phyloP scores from a whole-genome alignment of 495 filamentous ascomycete species.

The Hypoxylon lienhwacheense region DNA sequence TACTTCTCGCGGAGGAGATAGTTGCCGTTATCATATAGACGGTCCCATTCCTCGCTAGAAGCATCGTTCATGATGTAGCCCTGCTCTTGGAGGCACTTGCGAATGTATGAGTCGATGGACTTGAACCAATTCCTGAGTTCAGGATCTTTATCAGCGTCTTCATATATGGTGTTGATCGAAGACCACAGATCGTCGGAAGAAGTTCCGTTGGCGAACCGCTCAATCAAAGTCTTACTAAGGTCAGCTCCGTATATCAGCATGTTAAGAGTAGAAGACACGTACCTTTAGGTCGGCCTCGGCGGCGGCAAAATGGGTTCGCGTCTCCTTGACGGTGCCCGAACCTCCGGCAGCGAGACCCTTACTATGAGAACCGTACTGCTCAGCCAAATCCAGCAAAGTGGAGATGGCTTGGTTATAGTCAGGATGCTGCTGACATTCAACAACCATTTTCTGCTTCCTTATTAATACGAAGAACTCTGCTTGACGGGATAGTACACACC shows the following conservation, averaged over 20 bases:
- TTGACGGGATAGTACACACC: constrained; percentile 28
- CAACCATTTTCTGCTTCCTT: constrained; percentile 74
- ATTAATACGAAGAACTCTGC: constrained; percentile 12
- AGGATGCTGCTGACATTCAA: constrained; percentile 90
- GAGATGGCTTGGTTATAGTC: constrained; percentile 90
- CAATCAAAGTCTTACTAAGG: constrained; percentile 72
- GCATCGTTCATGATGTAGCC: constrained; percentile 87
- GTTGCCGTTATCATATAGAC: constrained; percentile 81
- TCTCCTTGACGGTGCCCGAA: constrained; percentile 67
- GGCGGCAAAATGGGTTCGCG: constrained; percentile 62
- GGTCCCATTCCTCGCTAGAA: constrained; percentile 80
- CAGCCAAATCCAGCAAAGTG: constrained; percentile 79
- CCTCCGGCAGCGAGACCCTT: constrained; percentile 64
- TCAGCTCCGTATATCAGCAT: constrained; percentile 50
- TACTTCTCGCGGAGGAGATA: constrained; percentile 90
- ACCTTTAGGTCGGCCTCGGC: constrained; percentile 84
- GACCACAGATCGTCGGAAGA: constrained; percentile 84
- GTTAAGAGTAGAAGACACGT: constrained; percentile 27
- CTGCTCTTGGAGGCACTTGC: constrained; percentile 81
- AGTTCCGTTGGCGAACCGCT: constrained; percentile 94
- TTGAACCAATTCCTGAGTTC: constrained; percentile 91
- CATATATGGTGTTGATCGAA: constrained; percentile 83
- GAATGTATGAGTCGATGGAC: constrained; percentile 71
- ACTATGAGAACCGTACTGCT: constrained; percentile 79
- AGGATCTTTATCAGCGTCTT: constrained; percentile 86